Evolutionary conservation across 345 rosid species (phyloP).

Genomic region (Salix suchowensis): DNA sequence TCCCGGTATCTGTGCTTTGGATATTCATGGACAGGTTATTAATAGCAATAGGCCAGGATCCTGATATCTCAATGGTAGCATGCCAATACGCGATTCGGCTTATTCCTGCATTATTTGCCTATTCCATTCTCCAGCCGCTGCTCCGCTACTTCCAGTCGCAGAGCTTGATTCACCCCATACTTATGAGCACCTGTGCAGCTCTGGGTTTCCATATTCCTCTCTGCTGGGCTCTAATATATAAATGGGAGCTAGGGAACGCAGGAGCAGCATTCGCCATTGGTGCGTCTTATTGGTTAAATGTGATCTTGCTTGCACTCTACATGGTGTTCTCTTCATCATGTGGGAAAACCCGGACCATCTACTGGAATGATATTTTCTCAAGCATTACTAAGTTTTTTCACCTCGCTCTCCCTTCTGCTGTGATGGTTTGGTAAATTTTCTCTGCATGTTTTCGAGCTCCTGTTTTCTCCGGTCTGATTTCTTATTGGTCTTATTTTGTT

Average conservation of each 20-base stretch:
- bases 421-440: constrained; percentile 51
- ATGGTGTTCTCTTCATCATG: constrained; percentile 28
- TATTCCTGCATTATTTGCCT: constrained; percentile 43
- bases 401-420: constrained; percentile 39
- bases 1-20: constrained; percentile 40
- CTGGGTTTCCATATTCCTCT: constrained; percentile 38
- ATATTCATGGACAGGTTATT: constrained; percentile 43
- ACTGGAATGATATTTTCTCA: not conserved
- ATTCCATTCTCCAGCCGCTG: constrained; percentile 36
- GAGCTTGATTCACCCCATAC: constrained; percentile 39
- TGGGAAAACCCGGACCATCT: constrained; percentile 2
- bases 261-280: constrained; percentile 48
- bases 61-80: constrained; percentile 36
- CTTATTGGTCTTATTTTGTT: too few relatives aligned
- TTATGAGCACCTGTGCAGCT: constrained; percentile 32
- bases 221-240: constrained; percentile 44
- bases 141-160: constrained; percentile 44
- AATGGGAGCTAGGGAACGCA: constrained; percentile 15
- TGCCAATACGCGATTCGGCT: constrained; percentile 39
- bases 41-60: constrained; percentile 36
- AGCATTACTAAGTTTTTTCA: constrained; percentile 4
- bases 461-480: too few relatives aligned
- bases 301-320: constrained; percentile 31
- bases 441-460: not conserved
- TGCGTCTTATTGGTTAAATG: constrained; percentile 35